A percentile compares a stretch with the other conserved stretches of the same genome.
Evolutionary conservation across 1,139 yeast genomes (phyloP).

Genomic region (Zhuliangozyma blackwelliae): DNA sequence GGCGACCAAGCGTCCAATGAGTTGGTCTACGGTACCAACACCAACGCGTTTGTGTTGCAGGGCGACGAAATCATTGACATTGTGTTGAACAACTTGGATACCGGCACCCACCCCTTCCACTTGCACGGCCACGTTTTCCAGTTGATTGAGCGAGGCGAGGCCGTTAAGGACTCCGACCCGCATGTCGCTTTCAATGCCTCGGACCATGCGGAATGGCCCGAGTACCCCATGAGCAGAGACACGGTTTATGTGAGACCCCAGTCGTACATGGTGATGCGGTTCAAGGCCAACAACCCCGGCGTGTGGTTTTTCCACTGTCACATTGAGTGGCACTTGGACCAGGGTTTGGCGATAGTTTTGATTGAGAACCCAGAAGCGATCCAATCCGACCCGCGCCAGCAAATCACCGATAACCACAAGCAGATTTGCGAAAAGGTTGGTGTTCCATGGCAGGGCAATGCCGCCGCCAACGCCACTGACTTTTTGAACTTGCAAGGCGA

Average conservation of each 20-base stretch:
- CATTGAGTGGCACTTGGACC: slow-evolving; percentile 90
- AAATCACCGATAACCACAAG: slow-evolving; percentile 43
- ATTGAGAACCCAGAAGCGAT: slow-evolving; percentile 68
- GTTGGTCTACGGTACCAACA: slow-evolving; percentile 63
- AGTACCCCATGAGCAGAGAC: slow-evolving; percentile 61
- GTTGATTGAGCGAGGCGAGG: slow-evolving; percentile 57
- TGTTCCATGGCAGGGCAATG: slow-evolving; percentile 54
- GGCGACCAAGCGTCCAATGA: slow-evolving; percentile 44
- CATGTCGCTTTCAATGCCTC: slow-evolving; percentile 49
- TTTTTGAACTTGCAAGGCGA: slow-evolving; percentile 57
- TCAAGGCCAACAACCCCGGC: slow-evolving; percentile 81
- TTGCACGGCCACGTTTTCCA: slow-evolving; percentile 85
- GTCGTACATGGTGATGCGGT: slow-evolving; percentile 63
- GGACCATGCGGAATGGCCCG: slow-evolving; percentile 54
- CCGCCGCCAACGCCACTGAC: slow-evolving; percentile 56
- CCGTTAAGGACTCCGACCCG: slow-evolving; percentile 39
- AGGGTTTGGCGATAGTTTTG: slow-evolving; percentile 71
- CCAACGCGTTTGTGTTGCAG: slow-evolving; percentile 58
- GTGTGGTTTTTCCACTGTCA: slow-evolving; percentile 95
- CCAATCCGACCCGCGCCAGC: slow-evolving; percentile 33
- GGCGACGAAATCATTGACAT: slow-evolving; percentile 65
- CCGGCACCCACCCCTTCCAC: slow-evolving; percentile 92
- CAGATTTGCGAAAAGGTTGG: slow-evolving; percentile 44
- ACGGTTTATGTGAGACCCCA: slow-evolving; percentile 61
- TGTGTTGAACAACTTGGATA: slow-evolving; percentile 69